A percentile compares a stretch with the other conserved stretches of the same genome.
Evolutionary conservation across 441 rosid species (phyloP).

Genomic region (Hura crepitans): DNA sequence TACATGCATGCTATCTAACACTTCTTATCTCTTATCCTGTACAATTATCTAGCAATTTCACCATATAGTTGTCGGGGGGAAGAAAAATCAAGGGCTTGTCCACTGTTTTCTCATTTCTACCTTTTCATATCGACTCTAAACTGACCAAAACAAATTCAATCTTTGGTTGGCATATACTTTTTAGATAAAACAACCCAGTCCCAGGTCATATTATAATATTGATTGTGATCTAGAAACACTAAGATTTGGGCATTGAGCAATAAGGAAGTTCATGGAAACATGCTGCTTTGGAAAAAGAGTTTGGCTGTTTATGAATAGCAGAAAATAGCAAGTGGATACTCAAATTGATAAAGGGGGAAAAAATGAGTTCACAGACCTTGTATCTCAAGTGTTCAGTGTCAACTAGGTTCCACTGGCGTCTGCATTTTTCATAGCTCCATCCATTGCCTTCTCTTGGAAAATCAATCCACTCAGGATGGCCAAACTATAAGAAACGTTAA

Average conservation of each 20-base stretch:
- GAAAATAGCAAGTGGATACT: not conserved
- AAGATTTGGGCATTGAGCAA: not conserved
- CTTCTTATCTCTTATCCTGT: not conserved
- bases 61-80: not conserved
- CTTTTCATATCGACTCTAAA: not conserved
- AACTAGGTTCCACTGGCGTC: conserved; percentile 68
- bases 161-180: not conserved
- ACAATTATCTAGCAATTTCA: conserved; percentile 7
- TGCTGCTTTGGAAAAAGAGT: not conserved
- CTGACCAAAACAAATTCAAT: not conserved
- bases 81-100: not conserved
- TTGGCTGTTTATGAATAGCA: not conserved
- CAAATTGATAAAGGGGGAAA: not conserved
- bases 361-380: conserved; percentile 44
- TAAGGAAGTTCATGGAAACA: not conserved
- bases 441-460: conserved; percentile 87
- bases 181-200: not conserved
- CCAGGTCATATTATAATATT: not conserved
- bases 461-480: conserved; percentile 92
- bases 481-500: conserved; percentile 51
- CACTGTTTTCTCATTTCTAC: not conserved
- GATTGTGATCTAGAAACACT: not conserved
- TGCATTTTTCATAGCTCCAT: conserved; percentile 82
- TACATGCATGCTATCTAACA: too few relatives aligned
- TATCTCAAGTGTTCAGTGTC: conserved; percentile 65